Evolutionary conservation across 2,329 filamentous ascomycete species (phyloP), one percentile per base, ranked within the genome.

Genomic region (Didymella arachidicola): DNA sequence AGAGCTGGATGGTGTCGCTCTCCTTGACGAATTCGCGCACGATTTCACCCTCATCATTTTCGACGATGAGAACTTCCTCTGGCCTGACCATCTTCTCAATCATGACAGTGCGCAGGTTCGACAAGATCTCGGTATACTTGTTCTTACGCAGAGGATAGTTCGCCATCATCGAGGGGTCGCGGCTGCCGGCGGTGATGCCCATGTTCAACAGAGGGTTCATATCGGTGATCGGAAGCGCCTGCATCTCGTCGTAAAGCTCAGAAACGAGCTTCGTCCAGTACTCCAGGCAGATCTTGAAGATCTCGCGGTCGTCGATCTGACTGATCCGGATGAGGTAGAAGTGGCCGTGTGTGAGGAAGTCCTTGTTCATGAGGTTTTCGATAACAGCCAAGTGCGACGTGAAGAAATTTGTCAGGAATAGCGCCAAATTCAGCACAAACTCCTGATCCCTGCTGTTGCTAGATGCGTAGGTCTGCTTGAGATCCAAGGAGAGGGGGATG

Each of bases 11-110:
- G 0, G 95, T 99, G 78, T 99, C 95, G 70, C 93, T 97, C 80
- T 99, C 95, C 82, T 99, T 99, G 76, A 99, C 95, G 66, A 99
- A 99, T 74, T 99, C 95, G 69, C 95, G 92, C 29, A 99, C 95
- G 69, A 99, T 99, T 77, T 99, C 95, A 63, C 96, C 95, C 79
- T 99, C 95, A 63, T 99, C 95, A 77, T 99, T 99, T 79, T 99
- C 95, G n/a, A 99, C 95, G 72, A 99, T 96, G 68, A 99, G 79
- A 8, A 99, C 96, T 80, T 99, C 96, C 79, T 99, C 95, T 0
- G 95, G 95, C 42, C 93, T 87, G 30, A 99, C 95, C 95, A 99
- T 99, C 84, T 97, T 97, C 81, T 99, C 95, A 62, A 99, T 98
- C 95, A 99, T 99, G 65, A 99, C 95, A 25, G 94, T 90, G 66